These are phyloP conservation scores for Aegilops sharonensis DNA, from an alignment of 176 grass and related monocot species.

Conservation along the genomic window DNA sequence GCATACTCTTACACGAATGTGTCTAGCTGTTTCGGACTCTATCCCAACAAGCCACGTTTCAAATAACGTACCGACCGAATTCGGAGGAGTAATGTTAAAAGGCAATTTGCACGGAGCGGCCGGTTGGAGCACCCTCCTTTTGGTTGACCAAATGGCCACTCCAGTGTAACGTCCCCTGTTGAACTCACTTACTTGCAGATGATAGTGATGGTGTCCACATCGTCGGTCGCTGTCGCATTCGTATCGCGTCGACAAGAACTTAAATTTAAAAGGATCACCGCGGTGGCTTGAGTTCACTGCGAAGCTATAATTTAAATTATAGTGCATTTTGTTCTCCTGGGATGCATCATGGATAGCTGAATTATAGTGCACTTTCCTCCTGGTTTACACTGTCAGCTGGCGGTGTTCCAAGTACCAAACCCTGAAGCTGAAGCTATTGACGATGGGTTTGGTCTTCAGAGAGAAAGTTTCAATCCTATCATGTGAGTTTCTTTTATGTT, in stretches of 20 bases:
- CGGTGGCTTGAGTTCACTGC: constrained; percentile 26
- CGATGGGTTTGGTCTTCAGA: too few relatives aligned
- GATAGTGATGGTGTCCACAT: not conserved
- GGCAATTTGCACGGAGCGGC: not conserved
- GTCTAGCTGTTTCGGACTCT: too few relatives aligned
- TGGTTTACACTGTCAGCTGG: not conserved
- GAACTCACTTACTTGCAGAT: constrained; percentile 1
- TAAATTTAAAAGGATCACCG: constrained; percentile 29
- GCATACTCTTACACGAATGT: too few relatives aligned
- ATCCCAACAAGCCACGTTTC: too few relatives aligned
- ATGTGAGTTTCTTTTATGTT: too few relatives aligned
- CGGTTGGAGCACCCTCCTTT: not conserved
- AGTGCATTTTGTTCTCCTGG: too few relatives aligned
- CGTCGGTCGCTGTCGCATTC: constrained; percentile 15
- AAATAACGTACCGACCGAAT: too few relatives aligned
- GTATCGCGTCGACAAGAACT: not conserved
- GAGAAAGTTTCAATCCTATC: too few relatives aligned
- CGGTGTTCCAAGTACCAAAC: too few relatives aligned
- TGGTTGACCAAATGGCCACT: constrained; percentile 20
- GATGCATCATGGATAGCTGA: not conserved
- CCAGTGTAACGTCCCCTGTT: not conserved
- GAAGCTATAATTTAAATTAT: too few relatives aligned
- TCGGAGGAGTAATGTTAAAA: too few relatives aligned
- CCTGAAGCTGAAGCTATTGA: too few relatives aligned
- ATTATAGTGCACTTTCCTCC: constrained; percentile 5